Base-by-base conservation (phyloP, 768 basidiomycete genomes). In the Butyriboletus loyo region DNA sequence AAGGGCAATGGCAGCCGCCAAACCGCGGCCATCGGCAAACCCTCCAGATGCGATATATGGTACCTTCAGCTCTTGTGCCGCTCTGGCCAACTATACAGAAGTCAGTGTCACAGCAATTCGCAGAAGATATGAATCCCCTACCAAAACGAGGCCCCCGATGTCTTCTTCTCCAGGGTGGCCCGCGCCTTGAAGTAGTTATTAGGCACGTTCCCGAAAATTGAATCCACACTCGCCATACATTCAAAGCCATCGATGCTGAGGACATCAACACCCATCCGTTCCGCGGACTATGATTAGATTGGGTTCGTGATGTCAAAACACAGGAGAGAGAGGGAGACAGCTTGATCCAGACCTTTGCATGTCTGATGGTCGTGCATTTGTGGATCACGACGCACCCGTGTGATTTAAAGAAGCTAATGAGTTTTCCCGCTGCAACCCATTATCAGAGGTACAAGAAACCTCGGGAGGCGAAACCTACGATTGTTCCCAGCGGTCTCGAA, bases 81-180 rank as follows among this genome's bases (percentile, higher is more conserved):
- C 92, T 48, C 92, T 80, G 2, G 94, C 92, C 42, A 97, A 77
- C 91, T 93, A 43, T 4, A 36, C 13, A 55, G 7, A 15, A 42
- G 43, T 49, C 27, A 50, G 44, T n/a, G 17, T 41, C 43, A 30
- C 32, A 32, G 30, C 22, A 25, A 54, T 32, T 6, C 6, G 36
- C 10, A 35, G 28, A 27, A n/a, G 28, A 36, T 13, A 7, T 13
- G 22, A 27, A 17, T 28, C 4, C 15, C 67, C 42, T 58, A 92
- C 92, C 72, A 97, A 71, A 4, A 97, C 87, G 22, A 96, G 63
- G 5, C 88, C 89, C 4, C 90, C 89, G 22, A 97, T 88, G 64
- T 97, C 95, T 38, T 96, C 90, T 65, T 97, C 95, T 55, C 95
- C 95, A 17, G 92, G 92, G 69, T 94, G 92, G 24, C 94, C 94